phyloP scores from a whole-genome alignment of 352 stramenopile species.

The Saprolegnia parasitica region DNA sequence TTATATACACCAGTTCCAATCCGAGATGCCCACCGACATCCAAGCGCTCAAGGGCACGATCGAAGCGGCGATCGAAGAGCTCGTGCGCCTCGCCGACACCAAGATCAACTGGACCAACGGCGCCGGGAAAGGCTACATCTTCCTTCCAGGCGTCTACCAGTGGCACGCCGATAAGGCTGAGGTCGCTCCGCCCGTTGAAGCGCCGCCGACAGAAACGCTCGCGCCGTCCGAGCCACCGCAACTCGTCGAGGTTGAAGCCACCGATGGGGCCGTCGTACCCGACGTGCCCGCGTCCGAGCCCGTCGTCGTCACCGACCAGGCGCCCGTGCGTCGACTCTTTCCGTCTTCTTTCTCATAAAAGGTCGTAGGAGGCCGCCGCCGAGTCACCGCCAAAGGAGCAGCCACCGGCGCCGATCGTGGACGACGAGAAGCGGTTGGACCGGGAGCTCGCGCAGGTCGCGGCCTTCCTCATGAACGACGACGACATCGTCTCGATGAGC shows the following conservation, averaged over 20 bases:
- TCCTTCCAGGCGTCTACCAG: constrained; percentile 60
- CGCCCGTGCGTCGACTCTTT: too few species aligned
- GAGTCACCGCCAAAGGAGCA: too few species aligned
- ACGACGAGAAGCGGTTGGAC: not conserved
- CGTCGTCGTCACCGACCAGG: not conserved
- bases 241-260: not conserved
- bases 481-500: constrained; percentile 31
- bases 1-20: not conserved
- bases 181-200: not conserved
- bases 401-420: not conserved
- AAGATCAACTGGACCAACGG: constrained; percentile 27
- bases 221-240: not conserved
- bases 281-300: not conserved
- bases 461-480: constrained; percentile 34
- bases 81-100: constrained; percentile 23
- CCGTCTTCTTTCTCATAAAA: not conserved
- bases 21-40: constrained; percentile 18
- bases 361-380: too few species aligned
- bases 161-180: constrained; percentile 20
- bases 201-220: not conserved
- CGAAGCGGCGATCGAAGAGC: constrained; percentile 26
- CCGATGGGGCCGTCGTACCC: not conserved
- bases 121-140: constrained; percentile 38
- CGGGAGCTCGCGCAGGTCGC: constrained; percentile 8
- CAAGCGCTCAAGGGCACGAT: constrained; percentile 17